Conservation (phyloP, 257 asterid genomes). For the Ehretia macrophylla region DNA sequence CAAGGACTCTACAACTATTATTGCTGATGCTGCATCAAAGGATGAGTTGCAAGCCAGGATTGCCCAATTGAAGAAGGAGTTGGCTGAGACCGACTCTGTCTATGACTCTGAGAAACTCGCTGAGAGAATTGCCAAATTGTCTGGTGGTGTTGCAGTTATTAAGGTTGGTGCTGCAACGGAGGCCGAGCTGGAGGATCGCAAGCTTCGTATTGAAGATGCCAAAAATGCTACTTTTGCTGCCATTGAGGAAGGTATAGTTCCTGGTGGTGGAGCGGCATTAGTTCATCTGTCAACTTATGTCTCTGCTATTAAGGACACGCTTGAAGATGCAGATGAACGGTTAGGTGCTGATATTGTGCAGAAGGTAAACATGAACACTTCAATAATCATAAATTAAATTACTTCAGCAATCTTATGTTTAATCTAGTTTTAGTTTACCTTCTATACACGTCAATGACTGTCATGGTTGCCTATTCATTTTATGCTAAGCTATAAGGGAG, state of each 20-base stretch:
- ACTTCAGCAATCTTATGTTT: too few species aligned
- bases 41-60: conserved; percentile 89
- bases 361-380: conserved; percentile 47
- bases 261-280: conserved; percentile 99
- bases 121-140: conserved; percentile 88
- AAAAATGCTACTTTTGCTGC: conserved; percentile 99
- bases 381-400: too few species aligned
- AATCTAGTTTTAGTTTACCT: too few species aligned
- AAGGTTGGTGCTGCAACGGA: conserved; percentile 99
- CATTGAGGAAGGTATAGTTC: conserved; percentile 98
- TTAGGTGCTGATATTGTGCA: conserved; percentile 94
- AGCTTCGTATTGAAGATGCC: conserved; percentile 94
- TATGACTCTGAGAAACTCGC: conserved; percentile 89
- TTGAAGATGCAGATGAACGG: conserved; percentile 80
- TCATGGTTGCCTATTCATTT: too few species aligned
- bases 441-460: too few species aligned
- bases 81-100: conserved; percentile 70
- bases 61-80: conserved; percentile 82
- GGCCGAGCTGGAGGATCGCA: conserved; percentile 92
- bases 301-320: conserved; percentile 72
- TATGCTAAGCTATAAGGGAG: neutral
- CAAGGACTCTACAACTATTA: conserved; percentile 81
- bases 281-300: conserved; percentile 74
- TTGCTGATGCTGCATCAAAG: conserved; percentile 97
- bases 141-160: conserved; percentile 97